A percentile compares a stretch with the other conserved stretches of the same genome.
phyloP scores from a whole-genome alignment of 371 early-diverging fungal genomes.

The Rhizopus sp. region DNA sequence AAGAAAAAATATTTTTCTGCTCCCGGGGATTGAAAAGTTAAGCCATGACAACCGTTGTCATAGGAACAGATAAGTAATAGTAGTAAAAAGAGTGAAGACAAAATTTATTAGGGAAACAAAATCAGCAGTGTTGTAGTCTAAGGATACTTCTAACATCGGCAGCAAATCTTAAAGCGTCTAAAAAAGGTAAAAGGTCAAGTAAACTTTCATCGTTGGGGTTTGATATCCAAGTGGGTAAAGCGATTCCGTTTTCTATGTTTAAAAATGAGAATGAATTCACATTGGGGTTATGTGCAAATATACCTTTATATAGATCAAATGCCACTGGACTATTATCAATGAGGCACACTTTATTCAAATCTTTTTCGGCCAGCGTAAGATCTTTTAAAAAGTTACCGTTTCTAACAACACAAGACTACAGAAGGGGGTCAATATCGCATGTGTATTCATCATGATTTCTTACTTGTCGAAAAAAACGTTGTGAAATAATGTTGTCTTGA shows the following conservation, averaged over 20 bases:
- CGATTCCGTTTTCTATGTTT: constrained; percentile 79
- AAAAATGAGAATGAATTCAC: constrained; percentile 1
- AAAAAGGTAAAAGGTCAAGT: constrained; percentile 80
- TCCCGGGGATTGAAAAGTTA: neutral
- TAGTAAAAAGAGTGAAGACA: neutral
- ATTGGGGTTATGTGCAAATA: constrained; percentile 2
- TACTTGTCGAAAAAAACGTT: constrained; percentile 86
- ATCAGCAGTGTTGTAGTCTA: constrained; percentile 13
- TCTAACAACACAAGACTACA: constrained; percentile 70
- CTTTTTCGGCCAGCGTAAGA: constrained; percentile 77
- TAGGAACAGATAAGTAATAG: neutral
- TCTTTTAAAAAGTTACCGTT: constrained; percentile 90
- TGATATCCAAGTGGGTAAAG: constrained; percentile 81
- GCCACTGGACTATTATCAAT: constrained; percentile 91
- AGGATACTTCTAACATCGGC: constrained; percentile 80
- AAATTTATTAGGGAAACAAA: neutral
- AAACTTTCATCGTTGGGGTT: constrained; percentile 82
- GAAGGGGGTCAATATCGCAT: neutral
- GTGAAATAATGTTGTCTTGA: constrained; percentile 72
- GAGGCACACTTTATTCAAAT: constrained; percentile 85
- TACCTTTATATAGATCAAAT: constrained; percentile 84
- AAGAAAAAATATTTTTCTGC: constrained; percentile 1
- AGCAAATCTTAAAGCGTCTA: constrained; percentile 84
- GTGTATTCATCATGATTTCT: constrained; percentile 7
- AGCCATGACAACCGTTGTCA: neutral